A percentile compares a stretch with the other conserved stretches of the same genome.
phyloP scores from a whole-genome alignment of 805 yeast genomes.

The Wickerhamomyces ciferrii region DNA sequence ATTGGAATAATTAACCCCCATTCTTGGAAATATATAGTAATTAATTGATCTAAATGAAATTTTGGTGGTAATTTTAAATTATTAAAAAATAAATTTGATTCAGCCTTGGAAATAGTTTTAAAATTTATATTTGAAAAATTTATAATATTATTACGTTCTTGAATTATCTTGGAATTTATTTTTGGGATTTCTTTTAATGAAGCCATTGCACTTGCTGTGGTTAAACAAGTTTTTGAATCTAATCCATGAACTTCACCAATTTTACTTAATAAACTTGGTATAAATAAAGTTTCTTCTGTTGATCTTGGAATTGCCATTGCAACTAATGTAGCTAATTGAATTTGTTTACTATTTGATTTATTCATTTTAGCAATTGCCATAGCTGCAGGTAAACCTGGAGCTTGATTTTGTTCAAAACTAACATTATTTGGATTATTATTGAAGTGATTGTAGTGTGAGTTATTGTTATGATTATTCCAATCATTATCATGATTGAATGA shows the following conservation, averaged over 20 bases:
- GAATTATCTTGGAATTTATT: constrained; percentile 8
- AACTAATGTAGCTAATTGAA: constrained; percentile 50
- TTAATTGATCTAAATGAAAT: constrained; percentile 59
- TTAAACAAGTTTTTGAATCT: constrained; percentile 61
- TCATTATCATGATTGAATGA: constrained; percentile 9
- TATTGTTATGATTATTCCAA: background rate
- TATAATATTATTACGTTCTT: constrained; percentile 17
- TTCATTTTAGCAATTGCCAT: constrained; percentile 56
- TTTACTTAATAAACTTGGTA: constrained; percentile 65
- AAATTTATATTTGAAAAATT: constrained; percentile 33
- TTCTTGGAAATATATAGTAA: constrained; percentile 64
- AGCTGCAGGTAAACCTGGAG: constrained; percentile 73
- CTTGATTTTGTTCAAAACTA: constrained; percentile 60
- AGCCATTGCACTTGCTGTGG: constrained; percentile 69
- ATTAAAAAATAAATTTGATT: constrained; percentile 41
- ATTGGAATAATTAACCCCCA: constrained; percentile 75
- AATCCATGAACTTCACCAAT: constrained; percentile 70
- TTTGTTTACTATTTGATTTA: constrained; percentile 25
- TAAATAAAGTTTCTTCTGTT: constrained; percentile 72
- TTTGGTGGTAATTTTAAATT: constrained; percentile 43
- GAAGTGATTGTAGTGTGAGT: constrained; percentile 1
- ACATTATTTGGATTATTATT: constrained; percentile 25
- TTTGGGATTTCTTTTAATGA: constrained; percentile 49
- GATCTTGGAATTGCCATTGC: constrained; percentile 73
- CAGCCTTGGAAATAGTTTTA: constrained; percentile 29